Base-by-base conservation (phyloP, 768 basidiomycete species). In the Rhizopogon vesiculosus region DNA sequence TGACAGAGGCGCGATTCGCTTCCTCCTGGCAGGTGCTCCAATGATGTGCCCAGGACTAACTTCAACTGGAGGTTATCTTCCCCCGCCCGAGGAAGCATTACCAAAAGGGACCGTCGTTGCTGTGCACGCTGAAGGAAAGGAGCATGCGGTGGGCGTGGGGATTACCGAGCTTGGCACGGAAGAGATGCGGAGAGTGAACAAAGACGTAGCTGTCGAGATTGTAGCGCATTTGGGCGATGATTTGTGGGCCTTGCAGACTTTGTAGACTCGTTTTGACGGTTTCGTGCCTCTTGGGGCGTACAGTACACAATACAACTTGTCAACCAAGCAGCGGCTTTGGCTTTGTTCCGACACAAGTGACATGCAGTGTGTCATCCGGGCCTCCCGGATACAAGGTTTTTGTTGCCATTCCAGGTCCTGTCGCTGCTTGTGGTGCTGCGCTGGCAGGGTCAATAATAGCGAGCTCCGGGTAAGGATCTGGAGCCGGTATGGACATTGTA, bases 11-110 rank as follows among this genome's bases (percentile, higher is more conserved):
- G 97, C 97, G 52, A 99, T 99, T 74, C 91, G 95, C 35, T 99
- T 98, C 73, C 81, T 99, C 40, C 84, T 99, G 45, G 87, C 86
- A 10, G 97, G 93, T 15, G 93, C 93, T 25, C 86, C 89, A 73
- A 94, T 96, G 90, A 96, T 96, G 93, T 94, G 89, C 63, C 97
- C 97, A 5, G 97, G 97, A 19, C 76, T 99, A 53, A 96, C 97
- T 28, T 98, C 96, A 38, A 79, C 85, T 35, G 95, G 95, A 7
- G 96, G 96, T 7, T 82, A 82, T 63, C 82, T 98, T 0, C 96
- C 96, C 0, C 83, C 91, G 8, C 72, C 83, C 13, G 84, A 85
- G 40, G 76, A 74, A 16, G 84, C 80, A 3, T 72, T 98, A 39
- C 80, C 84, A 22, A 81, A 84, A 38, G 85, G 83, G n/a, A 75